Conservation (phyloP, 805 yeast genomes). For the Saturnispora sekii region DNA sequence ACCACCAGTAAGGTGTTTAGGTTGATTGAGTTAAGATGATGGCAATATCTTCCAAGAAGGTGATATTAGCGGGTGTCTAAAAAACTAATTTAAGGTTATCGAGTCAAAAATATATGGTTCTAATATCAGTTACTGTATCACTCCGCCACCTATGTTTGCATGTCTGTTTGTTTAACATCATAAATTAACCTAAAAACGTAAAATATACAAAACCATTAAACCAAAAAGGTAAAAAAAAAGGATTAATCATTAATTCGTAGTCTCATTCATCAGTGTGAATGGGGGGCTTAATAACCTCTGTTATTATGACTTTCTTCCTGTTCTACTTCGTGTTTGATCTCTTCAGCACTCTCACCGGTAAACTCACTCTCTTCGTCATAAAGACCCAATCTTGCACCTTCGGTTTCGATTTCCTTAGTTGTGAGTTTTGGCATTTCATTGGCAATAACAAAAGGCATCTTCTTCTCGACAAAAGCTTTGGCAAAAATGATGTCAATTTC, state of each 20-base stretch:
- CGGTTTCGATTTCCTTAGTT: conserved; percentile 48
- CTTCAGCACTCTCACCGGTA: background rate
- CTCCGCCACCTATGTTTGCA: too few relatives aligned
- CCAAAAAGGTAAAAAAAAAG: background rate
- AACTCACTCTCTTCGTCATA: conserved; percentile 17
- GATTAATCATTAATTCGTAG: background rate
- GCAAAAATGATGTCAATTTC: conserved; percentile 66
- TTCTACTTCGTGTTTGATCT: conserved; percentile 6
- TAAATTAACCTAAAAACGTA: background rate
- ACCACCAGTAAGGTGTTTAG: too few relatives aligned
- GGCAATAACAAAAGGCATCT: conserved; percentile 56
- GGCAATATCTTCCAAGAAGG: too few relatives aligned
- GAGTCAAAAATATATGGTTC: too few relatives aligned
- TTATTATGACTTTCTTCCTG: conserved; percentile 5
- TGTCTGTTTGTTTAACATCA: background rate
- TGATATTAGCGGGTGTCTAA: too few relatives aligned
- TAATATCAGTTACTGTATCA: too few relatives aligned
- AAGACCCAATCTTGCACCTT: conserved; percentile 50
- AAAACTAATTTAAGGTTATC: too few relatives aligned
- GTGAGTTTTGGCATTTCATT: conserved; percentile 49
- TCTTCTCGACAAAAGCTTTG: conserved; percentile 45
- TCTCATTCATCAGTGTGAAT: background rate
- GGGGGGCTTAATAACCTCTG: conserved; percentile 4
- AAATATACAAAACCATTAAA: background rate
- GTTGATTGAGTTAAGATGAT: too few relatives aligned